phyloP scores from a whole-genome alignment of 2,329 filamentous ascomycete genomes.

The Hypoxylon sp. region DNA sequence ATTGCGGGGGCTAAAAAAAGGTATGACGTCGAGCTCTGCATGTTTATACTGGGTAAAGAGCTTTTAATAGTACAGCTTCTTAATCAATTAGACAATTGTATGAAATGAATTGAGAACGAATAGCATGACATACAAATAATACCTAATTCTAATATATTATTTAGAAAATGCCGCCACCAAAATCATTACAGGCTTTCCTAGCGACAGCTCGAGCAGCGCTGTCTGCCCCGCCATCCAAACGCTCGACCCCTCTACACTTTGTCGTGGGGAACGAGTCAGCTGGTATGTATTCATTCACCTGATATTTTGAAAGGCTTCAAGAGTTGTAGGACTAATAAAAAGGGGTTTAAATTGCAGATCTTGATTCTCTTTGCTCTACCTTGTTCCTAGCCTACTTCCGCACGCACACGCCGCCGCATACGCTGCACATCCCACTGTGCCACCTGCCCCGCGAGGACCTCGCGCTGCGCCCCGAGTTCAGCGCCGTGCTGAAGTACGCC shows the following conservation, averaged over 20 bases:
- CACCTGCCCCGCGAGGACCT: conserved; percentile 76
- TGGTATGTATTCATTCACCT: conserved; percentile 57
- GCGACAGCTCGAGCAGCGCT: conserved; percentile 59
- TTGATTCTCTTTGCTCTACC: conserved; percentile 81
- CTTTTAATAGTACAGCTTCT: too few relatives aligned
- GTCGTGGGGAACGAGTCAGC: conserved; percentile 75
- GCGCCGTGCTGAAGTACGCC: conserved; percentile 68
- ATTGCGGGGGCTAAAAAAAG: background rate
- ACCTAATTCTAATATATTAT: conserved; percentile 13
- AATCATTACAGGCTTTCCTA: conserved; percentile 60
- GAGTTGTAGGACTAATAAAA: conserved; percentile 6
- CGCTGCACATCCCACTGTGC: conserved; percentile 74
- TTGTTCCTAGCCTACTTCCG: conserved; percentile 78
- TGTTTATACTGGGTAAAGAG: too few relatives aligned
- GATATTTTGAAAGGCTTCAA: too few relatives aligned
- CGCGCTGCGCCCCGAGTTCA: conserved; percentile 75
- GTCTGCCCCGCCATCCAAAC: conserved; percentile 53
- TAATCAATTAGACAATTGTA: too few relatives aligned
- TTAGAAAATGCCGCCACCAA: conserved; percentile 27
- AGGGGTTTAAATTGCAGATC: conserved; percentile 59
- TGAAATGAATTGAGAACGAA: too few relatives aligned
- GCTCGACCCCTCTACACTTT: conserved; percentile 62
- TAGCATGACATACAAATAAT: background rate
- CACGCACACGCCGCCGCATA: conserved; percentile 62
- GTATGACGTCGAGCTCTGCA: background rate